Conservation (phyloP, 1,284 basidiomycete species). For the Tilletia caries region DNA sequence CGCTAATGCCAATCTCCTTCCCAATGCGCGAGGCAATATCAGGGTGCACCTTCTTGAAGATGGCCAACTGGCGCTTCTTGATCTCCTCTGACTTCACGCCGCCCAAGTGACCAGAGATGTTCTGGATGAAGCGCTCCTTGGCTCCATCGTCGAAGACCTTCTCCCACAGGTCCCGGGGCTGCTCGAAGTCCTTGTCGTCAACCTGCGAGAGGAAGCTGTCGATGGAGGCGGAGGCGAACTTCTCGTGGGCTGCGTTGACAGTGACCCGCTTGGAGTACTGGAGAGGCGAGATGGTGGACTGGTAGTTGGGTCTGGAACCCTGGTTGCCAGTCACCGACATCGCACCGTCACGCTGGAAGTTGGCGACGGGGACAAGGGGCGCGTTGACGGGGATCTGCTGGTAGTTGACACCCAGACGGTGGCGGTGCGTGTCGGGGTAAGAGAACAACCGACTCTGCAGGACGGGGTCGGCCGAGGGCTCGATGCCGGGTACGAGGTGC, state of each 20-base stretch:
- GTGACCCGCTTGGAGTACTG: conserved; percentile 19
- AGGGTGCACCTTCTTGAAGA: conserved; percentile 17
- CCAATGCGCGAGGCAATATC: conserved; percentile 6
- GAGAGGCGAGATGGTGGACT: conserved; percentile 62
- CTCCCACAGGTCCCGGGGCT: conserved; percentile 16
- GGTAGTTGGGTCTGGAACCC: conserved; percentile 77
- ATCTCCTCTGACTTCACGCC: conserved; percentile 14
- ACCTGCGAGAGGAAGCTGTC: conserved; percentile 15
- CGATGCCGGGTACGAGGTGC: conserved; percentile 79
- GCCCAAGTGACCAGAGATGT: conserved; percentile 15
- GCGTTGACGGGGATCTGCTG: conserved; percentile 82
- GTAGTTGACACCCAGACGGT: conserved; percentile 75
- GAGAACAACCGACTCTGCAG: conserved; percentile 87
- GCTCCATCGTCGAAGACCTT: conserved; percentile 18
- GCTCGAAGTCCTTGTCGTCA: conserved; percentile 18
- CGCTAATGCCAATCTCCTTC: conserved; percentile 7
- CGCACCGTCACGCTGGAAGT: conserved; percentile 68
- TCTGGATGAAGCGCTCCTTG: conserved; percentile 14
- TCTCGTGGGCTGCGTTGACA: conserved; percentile 19
- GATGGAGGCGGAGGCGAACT: conserved; percentile 13
- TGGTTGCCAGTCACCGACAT: conserved; percentile 62
- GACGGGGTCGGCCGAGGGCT: conserved; percentile 82
- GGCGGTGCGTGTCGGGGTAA: conserved; percentile 61
- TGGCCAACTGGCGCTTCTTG: conserved; percentile 16
- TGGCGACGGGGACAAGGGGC: conserved; percentile 66